These are phyloP conservation scores for Cryphonectria nitschkei DNA, from an alignment of 2,329 filamentous ascomycete genomes.

Conservation along the genomic window DNA sequence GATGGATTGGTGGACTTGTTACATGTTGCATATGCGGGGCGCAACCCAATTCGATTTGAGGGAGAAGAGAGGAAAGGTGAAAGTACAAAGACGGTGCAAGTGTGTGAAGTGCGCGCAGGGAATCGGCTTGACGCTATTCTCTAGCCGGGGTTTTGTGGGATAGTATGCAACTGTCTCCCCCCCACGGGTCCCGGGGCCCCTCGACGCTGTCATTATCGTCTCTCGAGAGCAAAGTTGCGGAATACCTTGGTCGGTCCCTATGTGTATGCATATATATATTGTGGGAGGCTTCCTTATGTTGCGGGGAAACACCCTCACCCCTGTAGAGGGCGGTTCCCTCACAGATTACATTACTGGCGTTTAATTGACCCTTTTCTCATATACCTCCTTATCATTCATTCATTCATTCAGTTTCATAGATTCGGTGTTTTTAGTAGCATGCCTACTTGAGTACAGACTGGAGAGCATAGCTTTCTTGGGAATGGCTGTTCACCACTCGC, in stretches of 20 bases:
- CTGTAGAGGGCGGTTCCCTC: conserved; percentile 15
- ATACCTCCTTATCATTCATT: background rate
- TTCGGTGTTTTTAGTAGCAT: background rate
- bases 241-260: conserved; percentile 27
- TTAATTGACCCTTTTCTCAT: conserved; percentile 30
- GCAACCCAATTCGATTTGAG: background rate
- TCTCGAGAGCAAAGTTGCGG: conserved; percentile 13
- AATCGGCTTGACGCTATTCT: conserved; percentile 15
- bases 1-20: background rate
- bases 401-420: background rate
- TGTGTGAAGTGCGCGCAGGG: background rate
- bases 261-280: conserved; percentile 16
- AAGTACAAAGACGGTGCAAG: background rate
- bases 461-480: background rate
- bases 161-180: background rate
- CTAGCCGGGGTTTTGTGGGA: background rate
- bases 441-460: background rate
- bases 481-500: background rate
- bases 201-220: background rate
- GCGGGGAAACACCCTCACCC: background rate
- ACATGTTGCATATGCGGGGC: background rate
- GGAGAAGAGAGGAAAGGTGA: too few relatives aligned
- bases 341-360: conserved; percentile 32
- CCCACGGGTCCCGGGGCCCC: background rate
- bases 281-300: conserved; percentile 8